These are phyloP conservation scores for Paraglomus brasilianum DNA, from an alignment of 192 early-diverging fungal species.

Conservation along the genomic window DNA sequence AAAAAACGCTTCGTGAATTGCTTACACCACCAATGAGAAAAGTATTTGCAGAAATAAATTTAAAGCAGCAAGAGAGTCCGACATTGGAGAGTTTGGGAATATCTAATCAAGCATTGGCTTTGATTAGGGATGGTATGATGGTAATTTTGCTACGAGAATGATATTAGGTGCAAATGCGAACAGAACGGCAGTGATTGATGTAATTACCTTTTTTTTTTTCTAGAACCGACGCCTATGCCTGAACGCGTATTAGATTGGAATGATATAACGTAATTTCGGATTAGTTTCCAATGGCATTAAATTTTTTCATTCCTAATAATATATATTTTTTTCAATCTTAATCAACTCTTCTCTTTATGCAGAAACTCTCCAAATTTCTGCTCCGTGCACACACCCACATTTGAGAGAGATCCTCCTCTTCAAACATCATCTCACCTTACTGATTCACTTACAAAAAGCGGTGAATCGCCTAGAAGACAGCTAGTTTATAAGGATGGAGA, in stretches of 20 bases:
- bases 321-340: too few species aligned
- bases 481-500: neutral
- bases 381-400: too few species aligned
- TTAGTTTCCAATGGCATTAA: too few species aligned
- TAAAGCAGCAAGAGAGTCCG: slow-evolving; percentile 3
- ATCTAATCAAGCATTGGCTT: slow-evolving; percentile 1
- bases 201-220: too few species aligned
- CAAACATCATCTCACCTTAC: neutral
- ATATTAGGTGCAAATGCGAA: too few species aligned
- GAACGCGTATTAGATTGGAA: too few species aligned
- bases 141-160: neutral
- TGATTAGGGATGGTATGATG: neutral
- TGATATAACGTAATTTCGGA: too few species aligned
- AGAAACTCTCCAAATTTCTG: too few species aligned
- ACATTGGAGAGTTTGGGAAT: slow-evolving; percentile 12
- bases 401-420: neutral
- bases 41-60: neutral
- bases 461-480: neutral
- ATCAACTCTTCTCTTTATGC: too few species aligned
- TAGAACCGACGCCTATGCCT: too few species aligned
- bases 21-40: slow-evolving; percentile 2
- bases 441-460: neutral
- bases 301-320: too few species aligned
- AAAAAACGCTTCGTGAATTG: neutral
- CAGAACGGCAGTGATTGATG: too few species aligned